Percentiles rank a stretch among this genome's conserved stretches.
These are phyloP conservation scores for Yarrowia osloensis DNA, from an alignment of 805 yeast species.

Conservation along the genomic window DNA sequence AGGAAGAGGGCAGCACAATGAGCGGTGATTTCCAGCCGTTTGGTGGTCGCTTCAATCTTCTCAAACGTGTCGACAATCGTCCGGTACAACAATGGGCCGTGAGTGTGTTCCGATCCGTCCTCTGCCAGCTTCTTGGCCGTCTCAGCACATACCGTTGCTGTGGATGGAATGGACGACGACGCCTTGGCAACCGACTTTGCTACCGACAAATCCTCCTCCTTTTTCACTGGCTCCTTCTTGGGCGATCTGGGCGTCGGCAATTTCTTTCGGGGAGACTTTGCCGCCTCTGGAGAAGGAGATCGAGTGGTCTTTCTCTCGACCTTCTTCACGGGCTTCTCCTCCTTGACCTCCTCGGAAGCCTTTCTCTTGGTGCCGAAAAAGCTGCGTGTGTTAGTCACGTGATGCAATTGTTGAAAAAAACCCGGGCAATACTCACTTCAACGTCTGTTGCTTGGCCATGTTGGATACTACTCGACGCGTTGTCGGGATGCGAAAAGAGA, in stretches of 20 bases:
- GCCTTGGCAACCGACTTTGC: too few species aligned
- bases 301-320: not conserved
- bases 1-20: conserved; percentile 72
- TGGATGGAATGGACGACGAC: too few species aligned
- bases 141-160: not conserved
- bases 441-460: conserved; percentile 32
- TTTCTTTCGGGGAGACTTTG: too few species aligned
- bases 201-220: too few species aligned
- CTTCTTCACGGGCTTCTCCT: not conserved
- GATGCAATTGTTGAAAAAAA: not conserved
- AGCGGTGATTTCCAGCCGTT: conserved; percentile 78
- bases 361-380: conserved; percentile 27
- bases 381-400: conserved; percentile 7
- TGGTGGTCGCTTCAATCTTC: conserved; percentile 74
- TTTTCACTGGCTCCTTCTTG: not conserved
- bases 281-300: not conserved
- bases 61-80: conserved; percentile 68
- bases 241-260: not conserved
- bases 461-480: conserved; percentile 18
- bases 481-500: conserved; percentile 26
- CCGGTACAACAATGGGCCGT: conserved; percentile 43
- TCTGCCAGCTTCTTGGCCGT: not conserved
- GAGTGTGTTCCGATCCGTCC: not conserved
- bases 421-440: conserved; percentile 28
- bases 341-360: conserved; percentile 12